Evolutionary conservation across 2,329 filamentous ascomycete genomes (phyloP).

Genomic region (Ceratocystis alfenasii): DNA sequence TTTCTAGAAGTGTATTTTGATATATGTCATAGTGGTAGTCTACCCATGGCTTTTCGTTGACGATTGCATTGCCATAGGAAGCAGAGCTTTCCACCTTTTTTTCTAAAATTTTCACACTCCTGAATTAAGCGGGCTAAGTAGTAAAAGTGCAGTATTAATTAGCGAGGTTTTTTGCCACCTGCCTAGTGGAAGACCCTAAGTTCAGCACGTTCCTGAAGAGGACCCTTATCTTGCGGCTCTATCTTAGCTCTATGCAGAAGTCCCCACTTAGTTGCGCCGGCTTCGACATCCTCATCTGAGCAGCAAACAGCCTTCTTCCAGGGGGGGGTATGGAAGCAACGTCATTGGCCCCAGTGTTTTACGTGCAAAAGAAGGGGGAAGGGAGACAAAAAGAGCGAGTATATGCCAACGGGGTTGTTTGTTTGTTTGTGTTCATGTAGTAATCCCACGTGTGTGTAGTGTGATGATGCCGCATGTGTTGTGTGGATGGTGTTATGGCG

Average conservation of each 20-base stretch:
- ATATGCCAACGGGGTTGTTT: background rate
- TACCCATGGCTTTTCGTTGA: background rate
- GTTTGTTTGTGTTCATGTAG: background rate
- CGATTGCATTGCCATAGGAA: background rate
- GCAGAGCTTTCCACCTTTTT: background rate
- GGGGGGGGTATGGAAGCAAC: background rate
- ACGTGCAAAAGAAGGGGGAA: background rate
- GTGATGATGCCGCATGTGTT: too few species aligned
- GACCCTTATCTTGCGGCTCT: constrained; percentile 7
- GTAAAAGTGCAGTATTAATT: background rate
- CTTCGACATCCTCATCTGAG: constrained; percentile 21
- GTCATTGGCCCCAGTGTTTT: constrained; percentile 18
- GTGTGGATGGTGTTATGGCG: too few species aligned
- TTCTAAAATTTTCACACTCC: background rate
- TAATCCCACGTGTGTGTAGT: too few species aligned
- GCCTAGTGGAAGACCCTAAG: constrained; percentile 1
- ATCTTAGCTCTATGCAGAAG: constrained; percentile 8
- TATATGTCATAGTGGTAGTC: background rate
- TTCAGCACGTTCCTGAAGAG: constrained; percentile 4
- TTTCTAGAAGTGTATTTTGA: background rate
- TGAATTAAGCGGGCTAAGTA: background rate
- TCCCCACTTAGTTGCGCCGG: constrained; percentile 16
- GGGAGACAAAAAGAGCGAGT: background rate
- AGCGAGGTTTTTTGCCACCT: background rate
- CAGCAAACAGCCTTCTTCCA: background rate